Conservation (phyloP, 306 rosid species). For the Citrullus mucosospermus region DNA sequence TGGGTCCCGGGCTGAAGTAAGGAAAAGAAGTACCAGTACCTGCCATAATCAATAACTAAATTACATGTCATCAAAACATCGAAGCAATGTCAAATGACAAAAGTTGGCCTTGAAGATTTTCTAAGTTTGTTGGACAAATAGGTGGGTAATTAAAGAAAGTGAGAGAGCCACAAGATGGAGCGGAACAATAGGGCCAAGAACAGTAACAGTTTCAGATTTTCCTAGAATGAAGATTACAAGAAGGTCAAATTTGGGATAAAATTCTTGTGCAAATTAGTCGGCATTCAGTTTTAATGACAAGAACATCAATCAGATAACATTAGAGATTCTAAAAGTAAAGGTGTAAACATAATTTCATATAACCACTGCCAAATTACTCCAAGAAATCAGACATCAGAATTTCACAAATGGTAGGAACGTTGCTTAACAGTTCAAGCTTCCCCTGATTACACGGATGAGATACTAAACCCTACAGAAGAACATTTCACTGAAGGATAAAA, state of each 20-base stretch:
- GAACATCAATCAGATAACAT: background rate
- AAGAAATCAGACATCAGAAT: background rate
- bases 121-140: background rate
- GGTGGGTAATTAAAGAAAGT: background rate
- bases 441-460: background rate
- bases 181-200: background rate
- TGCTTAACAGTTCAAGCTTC: background rate
- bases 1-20: constrained; percentile 90
- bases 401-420: background rate
- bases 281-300: background rate
- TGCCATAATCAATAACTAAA: constrained; percentile 36
- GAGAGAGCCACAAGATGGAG: background rate
- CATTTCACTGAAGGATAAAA: background rate
- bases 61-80: constrained; percentile 19
- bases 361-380: background rate
- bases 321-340: background rate
- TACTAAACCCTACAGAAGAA: background rate
- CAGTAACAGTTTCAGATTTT: background rate
- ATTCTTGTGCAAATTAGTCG: background rate
- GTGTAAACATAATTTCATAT: background rate
- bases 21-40: constrained; percentile 83
- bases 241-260: background rate
- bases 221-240: background rate
- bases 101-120: background rate
- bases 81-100: constrained; percentile 6